Percentiles rank a stretch among this genome's conserved stretches.
Conservation (phyloP, 2,329 filamentous ascomycete species). For the Camillea tinctor region DNA sequence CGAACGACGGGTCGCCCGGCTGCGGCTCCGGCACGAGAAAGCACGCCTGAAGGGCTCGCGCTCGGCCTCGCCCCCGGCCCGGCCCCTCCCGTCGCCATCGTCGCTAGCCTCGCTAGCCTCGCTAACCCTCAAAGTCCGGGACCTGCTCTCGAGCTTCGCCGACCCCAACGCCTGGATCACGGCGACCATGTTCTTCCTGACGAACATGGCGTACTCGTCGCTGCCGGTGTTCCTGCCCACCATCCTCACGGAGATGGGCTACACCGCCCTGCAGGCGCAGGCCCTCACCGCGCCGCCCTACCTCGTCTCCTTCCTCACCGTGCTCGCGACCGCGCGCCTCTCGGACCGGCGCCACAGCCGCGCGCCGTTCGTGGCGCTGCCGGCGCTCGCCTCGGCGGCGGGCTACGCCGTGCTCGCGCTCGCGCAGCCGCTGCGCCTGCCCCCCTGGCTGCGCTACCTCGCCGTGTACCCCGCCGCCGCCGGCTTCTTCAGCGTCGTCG, state of each 20-base stretch:
- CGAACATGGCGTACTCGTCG: conserved; percentile 84
- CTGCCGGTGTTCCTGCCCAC: conserved; percentile 86
- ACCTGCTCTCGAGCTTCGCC: conserved; percentile 56
- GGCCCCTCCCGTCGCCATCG: neutral
- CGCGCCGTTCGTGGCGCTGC: conserved; percentile 64
- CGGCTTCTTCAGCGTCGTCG: conserved; percentile 83
- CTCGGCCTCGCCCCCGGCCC: conserved; percentile 13
- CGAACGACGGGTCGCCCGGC: conserved; percentile 67
- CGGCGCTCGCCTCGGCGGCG: conserved; percentile 63
- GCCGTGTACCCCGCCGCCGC: conserved; percentile 75
- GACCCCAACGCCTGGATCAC: conserved; percentile 75
- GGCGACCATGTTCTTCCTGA: conserved; percentile 80
- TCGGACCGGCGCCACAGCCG: conserved; percentile 68
- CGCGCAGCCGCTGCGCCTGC: conserved; percentile 45
- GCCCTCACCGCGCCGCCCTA: conserved; percentile 81
- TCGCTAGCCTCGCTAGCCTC: conserved; percentile 11
- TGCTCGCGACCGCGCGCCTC: conserved; percentile 68
- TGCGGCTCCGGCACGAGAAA: conserved; percentile 61
- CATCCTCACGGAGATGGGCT: conserved; percentile 75
- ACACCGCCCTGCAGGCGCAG: conserved; percentile 66
- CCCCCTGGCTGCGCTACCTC: conserved; percentile 60
- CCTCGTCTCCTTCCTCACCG: conserved; percentile 68
- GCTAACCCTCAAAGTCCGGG: conserved; percentile 48
- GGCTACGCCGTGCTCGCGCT: conserved; percentile 64
- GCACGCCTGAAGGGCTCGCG: conserved; percentile 22